phyloP scores from a whole-genome alignment of 1,139 yeast species.

The Chernovozyma sophiae-reginae region DNA sequence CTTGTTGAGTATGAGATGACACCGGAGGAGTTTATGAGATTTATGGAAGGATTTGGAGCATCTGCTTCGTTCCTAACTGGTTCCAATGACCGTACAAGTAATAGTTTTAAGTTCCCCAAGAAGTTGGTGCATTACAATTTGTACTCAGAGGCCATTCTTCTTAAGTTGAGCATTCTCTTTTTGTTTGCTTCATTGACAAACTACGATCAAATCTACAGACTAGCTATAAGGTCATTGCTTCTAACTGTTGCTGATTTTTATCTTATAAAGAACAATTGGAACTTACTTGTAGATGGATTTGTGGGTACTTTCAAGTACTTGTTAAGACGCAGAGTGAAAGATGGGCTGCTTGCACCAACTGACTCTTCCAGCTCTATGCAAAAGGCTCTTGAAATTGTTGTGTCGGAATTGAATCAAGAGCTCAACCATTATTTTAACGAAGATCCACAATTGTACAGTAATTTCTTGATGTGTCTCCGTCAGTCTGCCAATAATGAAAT shows the following conservation, averaged over 20 bases:
- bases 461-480: neutral
- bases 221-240: neutral
- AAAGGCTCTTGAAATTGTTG: neutral
- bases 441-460: neutral
- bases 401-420: neutral
- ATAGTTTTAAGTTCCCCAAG: neutral
- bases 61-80: neutral
- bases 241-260: neutral
- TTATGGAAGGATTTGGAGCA: neutral
- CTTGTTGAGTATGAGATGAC: neutral
- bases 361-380: no score
- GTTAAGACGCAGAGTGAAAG: no score
- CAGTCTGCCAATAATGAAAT: neutral
- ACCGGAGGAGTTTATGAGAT: neutral
- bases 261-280: neutral
- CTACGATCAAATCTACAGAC: neutral
- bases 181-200: neutral
- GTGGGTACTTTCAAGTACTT: neutral
- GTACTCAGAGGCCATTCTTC: neutral
- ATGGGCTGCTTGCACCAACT: no score
- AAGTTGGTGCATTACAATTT: constrained; percentile 1
- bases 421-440: neutral
- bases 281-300: neutral
- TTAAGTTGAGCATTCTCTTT: neutral
- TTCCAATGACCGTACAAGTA: no score